Base-by-base conservation (phyloP, 495 filamentous ascomycete genomes). In the Halenospora varia region DNA sequence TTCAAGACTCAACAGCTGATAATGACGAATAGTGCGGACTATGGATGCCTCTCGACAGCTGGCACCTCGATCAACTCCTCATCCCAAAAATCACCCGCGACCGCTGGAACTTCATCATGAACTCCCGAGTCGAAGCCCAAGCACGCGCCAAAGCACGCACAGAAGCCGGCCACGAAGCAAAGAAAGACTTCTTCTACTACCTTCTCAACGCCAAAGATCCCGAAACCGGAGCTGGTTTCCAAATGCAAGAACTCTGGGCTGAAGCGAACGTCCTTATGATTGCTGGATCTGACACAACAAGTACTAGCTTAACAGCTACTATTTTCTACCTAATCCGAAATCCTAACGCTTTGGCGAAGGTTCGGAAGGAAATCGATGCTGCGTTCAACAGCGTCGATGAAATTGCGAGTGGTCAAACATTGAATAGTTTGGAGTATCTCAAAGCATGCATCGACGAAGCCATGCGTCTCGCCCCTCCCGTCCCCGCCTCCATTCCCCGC, bases 271-370 rank as follows among this genome's bases (percentile, higher is more conserved):
- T 90, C 0, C 75, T 89, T 1, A 82, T 82, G 59, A 81, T 80
- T 39, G 77, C 77, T 53, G 83, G 83, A 24, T 78, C 79, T 10
- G 85, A 88, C 64, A 88, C 85, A 0, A 85, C 81, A 1, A 80
- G 82, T 11, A 84, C 79, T 2, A 78, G 82, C n/a, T 79, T 90
- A 68, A 75, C 81, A 22, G 78, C 77, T 0, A 77, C 80, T 1
- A 68, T 90, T 47, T 89, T 87, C 76, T 87, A 88, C 70, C 77
- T 92, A 13, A 71, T 77, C 10, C 82, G 81, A 51, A 80, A 86
- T 66, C 75, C 75, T 0, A 26, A 56, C 0, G 71, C 75, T n/a
- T 72, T 85, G 26, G 65, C 76, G 19, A 71, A 70, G 40, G 76
- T 82, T 2, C 77, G 54, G 13, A 59, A 66, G 17, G 80, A 85